phyloP scores from a whole-genome alignment of 2,329 filamentous ascomycete genomes.

The Venturia carpophila region DNA sequence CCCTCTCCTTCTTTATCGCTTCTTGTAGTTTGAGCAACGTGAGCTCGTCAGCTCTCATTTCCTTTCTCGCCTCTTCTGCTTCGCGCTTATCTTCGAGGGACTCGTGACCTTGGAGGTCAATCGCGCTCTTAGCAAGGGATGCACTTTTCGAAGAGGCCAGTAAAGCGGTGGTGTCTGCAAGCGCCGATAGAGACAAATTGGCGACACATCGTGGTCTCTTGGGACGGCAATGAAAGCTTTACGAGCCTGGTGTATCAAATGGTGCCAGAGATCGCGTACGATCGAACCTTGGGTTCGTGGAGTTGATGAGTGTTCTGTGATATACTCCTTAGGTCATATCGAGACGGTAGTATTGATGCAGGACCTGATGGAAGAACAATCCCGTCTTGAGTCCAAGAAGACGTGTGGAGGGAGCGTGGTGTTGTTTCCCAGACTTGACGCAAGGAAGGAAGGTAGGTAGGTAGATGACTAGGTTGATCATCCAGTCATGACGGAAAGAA shows the following conservation, averaged over 20 bases:
- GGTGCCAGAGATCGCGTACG: no score
- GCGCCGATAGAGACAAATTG: background rate
- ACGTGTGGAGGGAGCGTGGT: background rate
- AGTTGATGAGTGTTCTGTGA: no score
- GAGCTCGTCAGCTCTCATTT: background rate
- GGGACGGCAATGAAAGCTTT: no score
- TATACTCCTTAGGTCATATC: background rate
- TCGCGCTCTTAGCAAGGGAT: background rate
- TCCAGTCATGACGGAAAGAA: background rate
- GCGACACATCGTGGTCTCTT: background rate
- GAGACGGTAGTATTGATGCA: background rate
- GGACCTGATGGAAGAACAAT: background rate
- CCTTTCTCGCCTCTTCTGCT: background rate
- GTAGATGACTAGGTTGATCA: no score
- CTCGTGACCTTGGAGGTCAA: background rate
- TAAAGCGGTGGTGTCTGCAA: background rate
- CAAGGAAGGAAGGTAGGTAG: no score
- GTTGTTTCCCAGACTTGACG: background rate
- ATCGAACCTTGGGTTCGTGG: background rate
- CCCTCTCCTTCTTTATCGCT: background rate
- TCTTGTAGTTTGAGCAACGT: background rate
- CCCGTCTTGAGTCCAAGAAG: background rate
- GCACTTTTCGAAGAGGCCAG: background rate
- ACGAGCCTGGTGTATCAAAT: no score
- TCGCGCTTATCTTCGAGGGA: background rate